Evolutionary conservation across 768 basidiomycete species (phyloP), one percentile per base, ranked within the genome.

Genomic region (Neoboletus magnificus): DNA sequence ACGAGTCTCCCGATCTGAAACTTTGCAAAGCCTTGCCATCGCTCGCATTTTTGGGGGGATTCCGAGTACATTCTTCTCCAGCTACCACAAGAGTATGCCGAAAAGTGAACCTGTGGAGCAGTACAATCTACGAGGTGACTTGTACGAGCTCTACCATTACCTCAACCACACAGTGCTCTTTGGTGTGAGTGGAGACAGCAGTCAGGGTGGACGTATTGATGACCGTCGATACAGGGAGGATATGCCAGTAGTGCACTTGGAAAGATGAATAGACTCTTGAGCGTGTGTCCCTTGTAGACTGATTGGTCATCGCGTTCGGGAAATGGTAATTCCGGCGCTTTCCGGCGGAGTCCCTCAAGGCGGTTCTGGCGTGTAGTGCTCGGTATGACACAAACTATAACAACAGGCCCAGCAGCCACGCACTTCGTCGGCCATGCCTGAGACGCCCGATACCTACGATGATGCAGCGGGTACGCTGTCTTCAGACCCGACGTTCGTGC

Each of bases 61-160:
- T 56, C 82, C 87, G 2, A 55, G 66, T 23, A 67, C 75, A 0
- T 91, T 91, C 71, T 89, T 82, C 64, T 70, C 74, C 25, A 78
- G 79, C 20, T 92, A 92, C 62, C 85, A 90, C 59, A 57, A 81
- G 45, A 56, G 83, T 59, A 72, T 78, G 29, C 84, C 86, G 0
- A 89, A 84, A 66, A 76, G 84, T 1, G 79, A 85, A 33, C 89
- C 89, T 6, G 76, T 76, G 4, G 78, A 79, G 4, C 79, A 91
- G 63, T 91, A 88, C 63, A 76, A 77, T 29, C 74, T 84, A 36
- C 79, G 90, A 33, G 77, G 70, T 32, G 81, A 87, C 48, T 69
- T 91, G n/a, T 91, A 92, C 60, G 82, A 89, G 67, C 70, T 91
- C 27, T 92, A 87, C 59, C 90, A 92, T 69, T 89, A 90, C 64